Conservation (phyloP, 768 basidiomycete species). For the Obba rivulosa region DNA sequence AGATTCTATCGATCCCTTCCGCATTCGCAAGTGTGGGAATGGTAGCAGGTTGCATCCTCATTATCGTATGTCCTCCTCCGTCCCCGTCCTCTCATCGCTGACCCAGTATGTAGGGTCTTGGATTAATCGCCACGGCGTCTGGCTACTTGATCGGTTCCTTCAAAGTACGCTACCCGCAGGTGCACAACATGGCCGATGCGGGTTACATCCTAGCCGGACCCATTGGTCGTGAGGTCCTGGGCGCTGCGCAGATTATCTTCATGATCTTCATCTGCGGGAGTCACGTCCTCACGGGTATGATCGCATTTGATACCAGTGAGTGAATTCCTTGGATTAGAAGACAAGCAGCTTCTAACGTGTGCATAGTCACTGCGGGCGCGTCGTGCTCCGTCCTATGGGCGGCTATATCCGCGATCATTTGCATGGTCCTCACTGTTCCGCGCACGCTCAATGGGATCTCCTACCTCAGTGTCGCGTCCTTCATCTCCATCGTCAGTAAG, state of each 20-base stretch:
- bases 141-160: slow-evolving; percentile 25
- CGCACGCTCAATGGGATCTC: slow-evolving; percentile 25
- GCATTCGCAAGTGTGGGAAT: slow-evolving; percentile 23
- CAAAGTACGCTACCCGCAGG: slow-evolving; percentile 28
- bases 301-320: slow-evolving; percentile 27
- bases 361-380: slow-evolving; percentile 22
- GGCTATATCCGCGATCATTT: slow-evolving; percentile 22
- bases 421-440: slow-evolving; percentile 23
- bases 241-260: slow-evolving; percentile 25
- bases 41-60: slow-evolving; percentile 22
- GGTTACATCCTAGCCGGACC: slow-evolving; percentile 24
- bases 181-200: slow-evolving; percentile 29
- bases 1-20: slow-evolving; percentile 25
- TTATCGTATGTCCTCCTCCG: slow-evolving; percentile 16
- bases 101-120: slow-evolving; percentile 14
- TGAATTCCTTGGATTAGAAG: background rate
- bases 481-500: slow-evolving; percentile 23
- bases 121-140: slow-evolving; percentile 19
- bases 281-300: slow-evolving; percentile 25
- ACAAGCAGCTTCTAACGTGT: slow-evolving; percentile 2
- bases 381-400: slow-evolving; percentile 28
- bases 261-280: slow-evolving; percentile 24
- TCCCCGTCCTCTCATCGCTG: background rate
- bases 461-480: slow-evolving; percentile 24
- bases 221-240: slow-evolving; percentile 25